Percentiles rank a stretch among this genome's conserved stretches.
Conservation (phyloP, 164 flowering plant species). For the Umbilicus rupestris region DNA sequence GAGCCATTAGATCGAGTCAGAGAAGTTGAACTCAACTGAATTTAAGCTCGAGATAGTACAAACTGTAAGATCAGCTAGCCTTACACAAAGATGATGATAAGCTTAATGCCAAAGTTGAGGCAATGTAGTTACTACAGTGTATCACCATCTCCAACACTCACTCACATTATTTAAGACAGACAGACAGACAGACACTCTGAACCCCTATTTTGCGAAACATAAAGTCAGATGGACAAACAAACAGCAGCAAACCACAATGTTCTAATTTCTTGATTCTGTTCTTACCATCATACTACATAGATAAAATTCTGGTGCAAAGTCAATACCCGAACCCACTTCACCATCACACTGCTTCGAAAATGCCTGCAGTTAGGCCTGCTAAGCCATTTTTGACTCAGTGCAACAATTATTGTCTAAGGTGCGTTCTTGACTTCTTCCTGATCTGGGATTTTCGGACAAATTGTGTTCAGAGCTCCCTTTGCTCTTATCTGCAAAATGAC, state of each 20-base stretch:
- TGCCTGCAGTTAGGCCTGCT: neutral
- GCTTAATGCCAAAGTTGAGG: too few species aligned
- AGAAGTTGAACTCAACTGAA: too few species aligned
- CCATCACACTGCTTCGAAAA: conserved; percentile 1
- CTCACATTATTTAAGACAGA: too few species aligned
- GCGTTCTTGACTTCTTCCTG: conserved; percentile 10
- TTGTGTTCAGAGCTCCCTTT: neutral
- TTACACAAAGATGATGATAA: too few species aligned
- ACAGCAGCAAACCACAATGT: neutral
- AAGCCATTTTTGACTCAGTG: neutral
- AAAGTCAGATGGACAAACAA: neutral
- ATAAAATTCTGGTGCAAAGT: conserved; percentile 7
- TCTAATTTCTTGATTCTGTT: neutral
- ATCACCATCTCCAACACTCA: too few species aligned
- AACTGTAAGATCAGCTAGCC: too few species aligned
- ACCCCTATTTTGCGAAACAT: neutral
- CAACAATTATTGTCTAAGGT: neutral
- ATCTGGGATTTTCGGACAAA: neutral
- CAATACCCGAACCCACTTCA: conserved; percentile 10
- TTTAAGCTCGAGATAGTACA: too few species aligned
- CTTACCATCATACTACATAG: neutral
- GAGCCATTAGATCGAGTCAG: too few species aligned
- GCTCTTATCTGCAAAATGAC: neutral
- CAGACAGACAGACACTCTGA: neutral
- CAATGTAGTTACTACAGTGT: too few species aligned